phyloP scores from a whole-genome alignment of 345 rosid genomes.

The Rhodomyrtus tomentosa region DNA sequence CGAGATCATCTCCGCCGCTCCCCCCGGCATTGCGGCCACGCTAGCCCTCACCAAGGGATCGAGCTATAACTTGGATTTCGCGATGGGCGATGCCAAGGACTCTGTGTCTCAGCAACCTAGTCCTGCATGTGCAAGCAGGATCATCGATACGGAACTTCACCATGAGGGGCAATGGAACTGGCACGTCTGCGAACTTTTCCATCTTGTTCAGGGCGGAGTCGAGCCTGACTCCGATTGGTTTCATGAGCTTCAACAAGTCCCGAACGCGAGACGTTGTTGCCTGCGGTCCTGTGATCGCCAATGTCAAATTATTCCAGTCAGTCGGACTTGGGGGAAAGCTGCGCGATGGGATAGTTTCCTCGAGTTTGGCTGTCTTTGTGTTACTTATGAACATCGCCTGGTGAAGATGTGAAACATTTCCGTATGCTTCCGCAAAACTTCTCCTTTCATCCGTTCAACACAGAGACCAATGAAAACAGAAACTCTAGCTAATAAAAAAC shows the following conservation, averaged over 20 bases:
- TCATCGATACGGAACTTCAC: not conserved
- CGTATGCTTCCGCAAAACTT: fast-evolving
- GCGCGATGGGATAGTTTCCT: not conserved
- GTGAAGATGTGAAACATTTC: not conserved
- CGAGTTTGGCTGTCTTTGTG: not conserved
- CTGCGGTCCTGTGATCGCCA: not conserved
- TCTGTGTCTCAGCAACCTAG: not conserved
- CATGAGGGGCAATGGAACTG: not conserved
- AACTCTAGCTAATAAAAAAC: not conserved
- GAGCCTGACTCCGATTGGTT: not conserved
- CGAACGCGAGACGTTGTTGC: not conserved
- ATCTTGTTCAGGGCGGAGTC: too few relatives aligned
- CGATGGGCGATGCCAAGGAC: not conserved
- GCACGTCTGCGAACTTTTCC: not conserved
- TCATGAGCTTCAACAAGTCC: not conserved
- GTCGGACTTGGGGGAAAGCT: not conserved
- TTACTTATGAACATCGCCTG: not conserved
- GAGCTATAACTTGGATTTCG: not conserved
- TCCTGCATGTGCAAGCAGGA: not conserved
- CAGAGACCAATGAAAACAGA: not conserved
- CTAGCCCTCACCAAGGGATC: not conserved
- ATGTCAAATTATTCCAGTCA: not conserved
- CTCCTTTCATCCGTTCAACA: not conserved
- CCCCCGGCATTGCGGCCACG: not conserved
- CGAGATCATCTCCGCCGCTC: not conserved